Base-by-base conservation (phyloP, 2,329 filamentous ascomycete species). In the Colletotrichum neosansevieriae region DNA sequence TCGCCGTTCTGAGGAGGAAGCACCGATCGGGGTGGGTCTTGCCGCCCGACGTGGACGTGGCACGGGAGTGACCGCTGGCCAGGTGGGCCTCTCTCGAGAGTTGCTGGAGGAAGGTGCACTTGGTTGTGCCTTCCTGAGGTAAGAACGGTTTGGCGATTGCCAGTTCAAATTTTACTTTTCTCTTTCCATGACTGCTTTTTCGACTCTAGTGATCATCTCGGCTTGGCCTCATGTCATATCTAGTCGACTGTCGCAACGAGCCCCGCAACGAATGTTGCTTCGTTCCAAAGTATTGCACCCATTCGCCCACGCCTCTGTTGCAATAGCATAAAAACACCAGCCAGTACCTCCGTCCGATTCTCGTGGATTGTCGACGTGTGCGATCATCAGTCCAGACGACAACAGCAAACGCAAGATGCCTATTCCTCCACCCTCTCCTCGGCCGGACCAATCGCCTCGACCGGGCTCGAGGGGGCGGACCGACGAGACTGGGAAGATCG, bases 21-120 rank as follows among this genome's bases (percentile, higher is more conserved):
- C 29, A 34, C 29, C 29, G 49, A 21, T 32, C 29, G 29, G 7
- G 49, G 42, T 45, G 10, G 49, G 5, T 13, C 49, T 19, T 36
- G 49, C 49, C 29, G 29, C 29, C 29, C 29, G 29, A n/a, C n/a
- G n/a, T n/a, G n/a, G n/a, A n/a, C n/a, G n/a, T n/a, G n/a, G n/a
- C n/a, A n/a, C n/a, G n/a, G n/a, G n/a, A 9, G 29, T 7, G 29
- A 29, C 29, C 29, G 29, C 29, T 9, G 29, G 29, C 15, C 17
- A 1, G 49, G 29, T 53, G 10, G 2, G 0, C 29, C 49, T n/a
- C 17, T 36, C 0, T 7, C 24, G 11, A 10, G 0, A 1, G 49
- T 13, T 34, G 29, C 24, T 51, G 10, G 12, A 50, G 49, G 49
- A 44, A 61, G 36, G 36, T 24, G 47, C 38, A 34, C 21, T 61